These are phyloP conservation scores for Pseudoscleropodium purum DNA, from an alignment of 225 moss, liverwort and hornwort species.

Conservation along the genomic window DNA sequence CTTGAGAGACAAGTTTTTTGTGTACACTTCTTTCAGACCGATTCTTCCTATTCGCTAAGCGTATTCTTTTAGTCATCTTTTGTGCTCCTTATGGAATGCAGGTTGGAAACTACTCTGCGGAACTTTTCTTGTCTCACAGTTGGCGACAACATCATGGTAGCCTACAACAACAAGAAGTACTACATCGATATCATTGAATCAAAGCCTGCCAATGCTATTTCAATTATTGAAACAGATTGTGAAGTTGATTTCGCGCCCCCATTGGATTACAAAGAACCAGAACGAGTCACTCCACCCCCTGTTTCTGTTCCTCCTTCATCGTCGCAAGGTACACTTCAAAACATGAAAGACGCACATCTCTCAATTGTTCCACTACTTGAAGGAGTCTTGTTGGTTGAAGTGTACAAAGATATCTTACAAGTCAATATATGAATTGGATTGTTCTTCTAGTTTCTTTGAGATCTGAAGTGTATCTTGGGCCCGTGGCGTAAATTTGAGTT, in stretches of 20 bases:
- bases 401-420: not conserved
- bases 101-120: slow-evolving; percentile 89
- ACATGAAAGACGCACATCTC: not conserved
- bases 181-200: slow-evolving; percentile 97
- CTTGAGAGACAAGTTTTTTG: not conserved
- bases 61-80: not conserved
- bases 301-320: slow-evolving; percentile 41
- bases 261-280: slow-evolving; percentile 96
- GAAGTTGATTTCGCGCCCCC: slow-evolving; percentile 99
- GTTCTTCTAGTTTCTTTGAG: not conserved
- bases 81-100: slow-evolving; percentile 21
- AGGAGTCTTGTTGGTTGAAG: not conserved
- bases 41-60: not conserved
- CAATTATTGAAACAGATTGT: slow-evolving; percentile 98
- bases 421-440: not conserved
- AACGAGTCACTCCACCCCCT: slow-evolving; percentile 60
- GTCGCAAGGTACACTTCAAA: slow-evolving; percentile 43
- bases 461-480: not conserved
- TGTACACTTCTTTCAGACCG: not conserved
- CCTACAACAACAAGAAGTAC: slow-evolving; percentile 97
- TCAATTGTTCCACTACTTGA: not conserved
- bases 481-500: not conserved
- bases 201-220: slow-evolving; percentile 86
- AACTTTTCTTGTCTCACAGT: slow-evolving; percentile 96
- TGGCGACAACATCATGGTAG: slow-evolving; percentile 98